Base-by-base conservation (phyloP, 331 rosid genomes). In the Spiraea crenata region DNA sequence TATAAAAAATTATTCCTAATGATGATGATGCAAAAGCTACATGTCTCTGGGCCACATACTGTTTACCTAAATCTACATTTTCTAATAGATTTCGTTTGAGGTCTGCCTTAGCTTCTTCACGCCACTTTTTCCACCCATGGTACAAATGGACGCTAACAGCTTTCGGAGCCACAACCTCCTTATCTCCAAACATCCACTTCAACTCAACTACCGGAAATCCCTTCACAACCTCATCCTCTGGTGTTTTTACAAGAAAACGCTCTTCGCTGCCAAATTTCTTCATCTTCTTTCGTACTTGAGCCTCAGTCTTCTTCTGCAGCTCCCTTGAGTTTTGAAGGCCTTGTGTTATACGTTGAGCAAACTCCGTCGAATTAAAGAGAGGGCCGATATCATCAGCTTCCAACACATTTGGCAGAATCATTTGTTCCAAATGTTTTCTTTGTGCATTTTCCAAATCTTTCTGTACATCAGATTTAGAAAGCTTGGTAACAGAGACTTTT, bases 41-140 rank as follows among this genome's bases (percentile, higher is more conserved):
- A 91, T 91, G 89, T 83, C 85, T 89, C 77, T 80, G 71, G 38
- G 91, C 89, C 72, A 89, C 86, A 76, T 91, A 89, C 65, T 81
- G 79, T 83, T 79, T 71, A 72, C 91, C 90, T 80, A 91, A 85
- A 35, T 89, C 89, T 63, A 77, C 74, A 73, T 91, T 77, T 79
- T 83, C 86, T 72, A 91, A 71, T 19, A 91, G 76, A 59, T 79
- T 91, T 70, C 83, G 75, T 76, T 91, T 91, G 37, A 91, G 77
- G 74, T 85, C 87, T 69, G 88, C 84, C 84, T 91, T 91, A 34
- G 90, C 87, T 82, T 91, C 91, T 78, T 89, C 90, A 12, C 93
- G 96, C 97, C 96, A 91, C 78, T 89, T 87, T 85, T 89, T 91
- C 97, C 97, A 91, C 77, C 97, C 90, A 83, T 89, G 96, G 80